Percentiles rank a stretch among this genome's conserved stretches.
Conservation (phyloP, 2,329 filamentous ascomycete species). For the Hymenoscyphus linearis region DNA sequence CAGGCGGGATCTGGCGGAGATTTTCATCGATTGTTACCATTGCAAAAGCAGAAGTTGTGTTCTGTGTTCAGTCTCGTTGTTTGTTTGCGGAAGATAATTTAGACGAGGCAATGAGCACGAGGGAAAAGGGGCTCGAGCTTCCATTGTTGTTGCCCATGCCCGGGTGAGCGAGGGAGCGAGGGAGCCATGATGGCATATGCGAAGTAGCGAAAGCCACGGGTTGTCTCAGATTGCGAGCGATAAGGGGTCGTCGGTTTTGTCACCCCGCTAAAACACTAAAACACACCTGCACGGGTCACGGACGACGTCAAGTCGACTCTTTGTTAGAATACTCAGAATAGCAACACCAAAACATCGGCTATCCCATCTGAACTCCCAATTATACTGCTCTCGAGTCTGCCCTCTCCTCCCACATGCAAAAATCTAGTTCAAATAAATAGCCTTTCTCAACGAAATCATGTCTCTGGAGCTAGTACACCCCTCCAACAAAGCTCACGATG, state of each 20-base stretch:
- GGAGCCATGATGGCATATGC: background rate
- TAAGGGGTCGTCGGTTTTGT: background rate
- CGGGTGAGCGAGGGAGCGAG: too few relatives aligned
- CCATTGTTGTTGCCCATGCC: background rate
- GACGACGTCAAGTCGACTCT: background rate
- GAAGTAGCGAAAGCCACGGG: too few relatives aligned
- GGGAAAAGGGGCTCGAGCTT: background rate
- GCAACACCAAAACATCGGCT: background rate
- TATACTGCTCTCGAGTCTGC: background rate
- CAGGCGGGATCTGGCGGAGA: background rate
- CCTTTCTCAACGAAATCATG: background rate
- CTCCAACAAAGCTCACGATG: background rate
- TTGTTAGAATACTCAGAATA: background rate
- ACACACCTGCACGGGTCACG: background rate
- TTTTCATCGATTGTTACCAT: background rate
- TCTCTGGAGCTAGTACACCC: background rate
- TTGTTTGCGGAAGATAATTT: background rate
- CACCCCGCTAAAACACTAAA: conserved; percentile 3
- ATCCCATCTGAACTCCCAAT: background rate
- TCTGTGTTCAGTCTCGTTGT: background rate
- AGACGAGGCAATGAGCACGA: background rate
- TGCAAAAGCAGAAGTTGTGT: background rate
- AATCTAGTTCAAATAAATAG: background rate
- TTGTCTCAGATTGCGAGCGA: conserved; percentile 1
- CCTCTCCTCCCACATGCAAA: background rate